Evolutionary conservation across 768 basidiomycete genomes (phyloP).

Genomic region (Exidia glandulosa): DNA sequence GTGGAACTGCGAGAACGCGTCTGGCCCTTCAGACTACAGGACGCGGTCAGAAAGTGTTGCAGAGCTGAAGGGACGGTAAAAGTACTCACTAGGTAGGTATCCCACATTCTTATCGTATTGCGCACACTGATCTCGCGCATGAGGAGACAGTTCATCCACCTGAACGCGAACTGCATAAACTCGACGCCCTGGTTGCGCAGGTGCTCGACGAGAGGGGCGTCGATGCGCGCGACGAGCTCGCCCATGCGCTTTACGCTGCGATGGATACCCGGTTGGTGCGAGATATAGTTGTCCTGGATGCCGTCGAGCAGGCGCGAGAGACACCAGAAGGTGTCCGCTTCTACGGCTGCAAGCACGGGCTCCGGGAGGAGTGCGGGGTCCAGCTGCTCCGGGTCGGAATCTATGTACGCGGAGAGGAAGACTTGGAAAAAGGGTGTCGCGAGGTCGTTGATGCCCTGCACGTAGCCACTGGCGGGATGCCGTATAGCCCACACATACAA

Average conservation of each 20-base stretch:
- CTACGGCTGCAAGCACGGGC: constrained; percentile 68
- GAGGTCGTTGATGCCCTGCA: constrained; percentile 98
- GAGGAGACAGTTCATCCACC: constrained; percentile 98
- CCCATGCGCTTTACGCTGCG: constrained; percentile 89
- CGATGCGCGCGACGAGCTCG: constrained; percentile 82
- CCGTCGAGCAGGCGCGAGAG: constrained; percentile 89
- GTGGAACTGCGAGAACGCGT: constrained; percentile 98
- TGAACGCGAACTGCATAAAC: constrained; percentile 99
- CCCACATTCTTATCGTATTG: constrained; percentile 99
- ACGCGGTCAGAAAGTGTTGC: not conserved
- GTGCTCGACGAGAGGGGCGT: constrained; percentile 82
- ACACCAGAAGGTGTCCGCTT: constrained; percentile 99
- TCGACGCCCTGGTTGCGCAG: constrained; percentile 87
- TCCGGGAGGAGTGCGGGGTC: constrained; percentile 68
- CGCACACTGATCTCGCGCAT: constrained; percentile 97
- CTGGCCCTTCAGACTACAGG: constrained; percentile 82
- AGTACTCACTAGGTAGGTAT: constrained; percentile 85
- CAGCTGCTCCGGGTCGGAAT: constrained; percentile 82
- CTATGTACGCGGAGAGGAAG: constrained; percentile 95
- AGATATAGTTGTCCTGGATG: constrained; percentile 97
- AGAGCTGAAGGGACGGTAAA: not conserved
- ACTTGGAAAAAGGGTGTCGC: constrained; percentile 97
- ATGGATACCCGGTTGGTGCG: constrained; percentile 92
- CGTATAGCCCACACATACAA: constrained; percentile 98
- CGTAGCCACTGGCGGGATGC: constrained; percentile 96